Base-by-base conservation (phyloP, 176 grass and related monocot genomes). In the Musa schizocarpa region DNA sequence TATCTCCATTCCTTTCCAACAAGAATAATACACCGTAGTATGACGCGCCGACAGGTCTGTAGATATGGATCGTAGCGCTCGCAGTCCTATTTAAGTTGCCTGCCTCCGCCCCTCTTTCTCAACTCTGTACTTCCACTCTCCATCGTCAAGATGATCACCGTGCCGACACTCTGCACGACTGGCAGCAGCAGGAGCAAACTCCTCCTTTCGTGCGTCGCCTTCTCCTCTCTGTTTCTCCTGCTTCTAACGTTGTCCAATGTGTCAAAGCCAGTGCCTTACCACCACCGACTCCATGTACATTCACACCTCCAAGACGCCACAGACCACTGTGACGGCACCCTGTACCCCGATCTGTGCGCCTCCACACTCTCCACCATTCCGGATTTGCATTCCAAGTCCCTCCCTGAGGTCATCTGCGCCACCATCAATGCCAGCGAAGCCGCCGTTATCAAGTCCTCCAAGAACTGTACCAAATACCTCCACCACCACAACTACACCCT, bases 251-350 rank as follows among this genome's bases (percentile, higher is more conserved):
- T 65, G 22, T 3, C 34, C 34, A 5, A 43, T 43, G 34, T 6
- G 34, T 43, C 34, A 43, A 43, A 43, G 34, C 34, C 34, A 6
- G 34, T 43, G 34, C 34, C 34, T 43, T 5, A 43, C 34, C 34
- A 6, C 34, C 34, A 6, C 34, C 34, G 34, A 0, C 4, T 43
- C 34, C 34, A 43, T 43, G 34, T 43, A 43, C 3, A 43, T 43
- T 43, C 34, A 3, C 34, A 43, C 34, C 34, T 43, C 34, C 34
- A 43, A 43, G 79, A 66, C 13, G 85, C 85, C 0, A 77, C 80
- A 7, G 62, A 76, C 68, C 85, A 96, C 71, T 96, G 92, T 71
- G 83, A 84, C 9, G 92, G 89, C 49, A 90, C 92, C 61, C 85
- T 96, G 8, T 92, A 96, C 76, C 76, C 81, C 1, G 87, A 89